A percentile compares a stretch with the other conserved stretches of the same genome.
These are phyloP conservation scores for Linum lewisii DNA, from an alignment of 345 rosid genomes.

Conservation along the genomic window DNA sequence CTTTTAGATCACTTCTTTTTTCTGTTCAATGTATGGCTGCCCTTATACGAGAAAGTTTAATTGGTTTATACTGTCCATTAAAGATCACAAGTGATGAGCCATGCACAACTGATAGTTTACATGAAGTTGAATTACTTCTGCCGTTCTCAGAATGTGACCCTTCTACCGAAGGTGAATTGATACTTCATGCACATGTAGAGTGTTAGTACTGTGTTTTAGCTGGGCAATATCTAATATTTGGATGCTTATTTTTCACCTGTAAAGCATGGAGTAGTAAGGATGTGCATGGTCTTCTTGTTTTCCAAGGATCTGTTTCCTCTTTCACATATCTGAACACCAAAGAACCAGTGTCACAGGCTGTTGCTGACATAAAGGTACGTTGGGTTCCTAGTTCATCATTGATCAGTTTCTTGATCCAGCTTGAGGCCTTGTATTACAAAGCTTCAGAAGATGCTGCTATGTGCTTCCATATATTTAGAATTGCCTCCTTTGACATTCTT, in stretches of 20 bases:
- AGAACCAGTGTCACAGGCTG: conserved; percentile 75
- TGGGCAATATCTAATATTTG: conserved; percentile 12
- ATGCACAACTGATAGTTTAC: conserved; percentile 42
- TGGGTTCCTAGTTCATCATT: neutral
- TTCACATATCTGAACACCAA: conserved; percentile 57
- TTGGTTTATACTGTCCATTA: conserved; percentile 3
- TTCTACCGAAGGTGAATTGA: conserved; percentile 41
- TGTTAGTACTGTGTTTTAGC: conserved; percentile 1
- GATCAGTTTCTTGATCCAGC: neutral
- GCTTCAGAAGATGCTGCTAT: neutral
- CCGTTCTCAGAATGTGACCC: conserved; percentile 53
- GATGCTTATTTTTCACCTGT: conserved; percentile 14
- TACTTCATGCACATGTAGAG: conserved; percentile 2
- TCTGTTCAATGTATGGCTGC: neutral
- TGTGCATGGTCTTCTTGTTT: conserved; percentile 48
- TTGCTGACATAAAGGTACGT: conserved; percentile 71
- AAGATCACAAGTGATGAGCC: conserved; percentile 58
- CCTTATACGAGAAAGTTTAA: neutral
- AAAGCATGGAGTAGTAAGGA: conserved; percentile 56
- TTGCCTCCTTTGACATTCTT: neutral
- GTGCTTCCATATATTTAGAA: neutral
- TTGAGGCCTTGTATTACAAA: neutral
- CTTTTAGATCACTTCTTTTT: neutral
- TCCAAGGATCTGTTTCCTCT: conserved; percentile 59
- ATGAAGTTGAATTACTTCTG: conserved; percentile 65